A percentile compares a stretch with the other conserved stretches of the same genome.
phyloP scores from a whole-genome alignment of 805 yeast genomes.

The Metahyphopichia silvanorum region DNA sequence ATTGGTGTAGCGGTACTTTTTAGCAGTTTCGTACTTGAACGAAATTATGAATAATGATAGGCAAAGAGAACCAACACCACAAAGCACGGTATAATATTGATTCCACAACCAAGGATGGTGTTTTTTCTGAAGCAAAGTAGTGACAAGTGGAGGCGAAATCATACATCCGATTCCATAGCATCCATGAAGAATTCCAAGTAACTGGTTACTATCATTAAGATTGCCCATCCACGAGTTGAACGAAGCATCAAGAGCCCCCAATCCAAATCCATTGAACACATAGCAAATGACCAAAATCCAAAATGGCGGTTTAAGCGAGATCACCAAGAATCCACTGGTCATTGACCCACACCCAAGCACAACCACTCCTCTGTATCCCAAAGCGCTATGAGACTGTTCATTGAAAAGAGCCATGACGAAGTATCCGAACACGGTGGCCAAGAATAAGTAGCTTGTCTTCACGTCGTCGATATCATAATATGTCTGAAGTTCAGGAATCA shows the following conservation, averaged over 20 bases:
- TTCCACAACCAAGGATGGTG: slow-evolving; percentile 45
- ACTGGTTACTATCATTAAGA: slow-evolving; percentile 45
- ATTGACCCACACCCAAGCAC: slow-evolving; percentile 31
- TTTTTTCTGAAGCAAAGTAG: slow-evolving; percentile 36
- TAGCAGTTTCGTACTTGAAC: slow-evolving; percentile 43
- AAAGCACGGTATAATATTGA: slow-evolving; percentile 39
- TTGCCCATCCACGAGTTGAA: slow-evolving; percentile 53
- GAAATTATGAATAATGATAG: slow-evolving; percentile 18
- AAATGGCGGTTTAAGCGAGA: slow-evolving; percentile 42
- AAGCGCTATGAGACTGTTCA: slow-evolving; percentile 33
- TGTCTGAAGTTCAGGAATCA: slow-evolving; percentile 49
- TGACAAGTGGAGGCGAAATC: slow-evolving; percentile 46
- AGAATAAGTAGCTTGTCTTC: slow-evolving; percentile 46
- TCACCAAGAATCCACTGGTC: slow-evolving; percentile 34
- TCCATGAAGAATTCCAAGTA: slow-evolving; percentile 51
- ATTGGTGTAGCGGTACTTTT: slow-evolving; percentile 35
- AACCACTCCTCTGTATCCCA: slow-evolving; percentile 50
- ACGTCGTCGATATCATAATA: slow-evolving; percentile 49
- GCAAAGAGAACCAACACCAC: slow-evolving; percentile 19
- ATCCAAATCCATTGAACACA: slow-evolving; percentile 49
- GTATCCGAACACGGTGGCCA: slow-evolving; percentile 55
- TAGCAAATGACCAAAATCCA: slow-evolving; percentile 36
- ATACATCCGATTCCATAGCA: slow-evolving; percentile 54
- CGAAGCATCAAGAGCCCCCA: slow-evolving; percentile 55
- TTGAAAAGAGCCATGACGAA: slow-evolving; percentile 49